Base-by-base conservation (phyloP, 225 moss, liverwort and hornwort species). In the Anthoceros angustus region DNA sequence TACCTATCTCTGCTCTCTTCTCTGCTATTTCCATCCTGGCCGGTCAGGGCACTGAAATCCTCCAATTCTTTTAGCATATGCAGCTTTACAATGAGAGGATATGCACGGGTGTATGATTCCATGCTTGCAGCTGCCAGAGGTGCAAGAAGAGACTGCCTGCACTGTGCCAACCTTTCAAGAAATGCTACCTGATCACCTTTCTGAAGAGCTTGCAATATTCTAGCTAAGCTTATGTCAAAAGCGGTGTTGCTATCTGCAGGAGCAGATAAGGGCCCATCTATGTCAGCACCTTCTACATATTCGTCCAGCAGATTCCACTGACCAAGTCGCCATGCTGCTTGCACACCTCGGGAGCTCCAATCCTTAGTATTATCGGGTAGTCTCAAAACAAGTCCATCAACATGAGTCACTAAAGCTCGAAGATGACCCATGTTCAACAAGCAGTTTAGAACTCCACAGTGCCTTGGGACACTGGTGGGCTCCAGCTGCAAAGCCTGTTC, bases 401-500 rank as follows among this genome's bases (percentile, higher is more conserved):
- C 98, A 73, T 92, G 98, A 39, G 88, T 89, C 32, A 98, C 86
- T 86, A 92, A 86, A 50, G 92, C 86, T 78, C 92, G 81, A 69
- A 98, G 71, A 69, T 98, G 98, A 60, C 98, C 92, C 98, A 98
- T 98, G 71, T 98, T 91, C 12, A 98, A 83, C 64, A 98, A 77
- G 79, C 98, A 98, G 69, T 92, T 85, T 65, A 98, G 84, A 55
- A 92, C 84, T 42, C 92, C 88, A 45, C 86, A 80, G 83, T 98
- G 98, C 64, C 92, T 85, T 40, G 78, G 77, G 61, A 87, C 79
- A 80, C 98, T 98, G 41, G 82, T 76, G 32, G 98, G 98, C 71
- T 98, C 89, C 83, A 98, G 89, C 72, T 98, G 98, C 82, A 98
- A 77, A 60, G 98, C 98, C 82, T 98, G 98, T 78, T 98, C 98